Evolutionary conservation across 345 rosid species (phyloP).

Genomic region (Eucalyptus viminalis): DNA sequence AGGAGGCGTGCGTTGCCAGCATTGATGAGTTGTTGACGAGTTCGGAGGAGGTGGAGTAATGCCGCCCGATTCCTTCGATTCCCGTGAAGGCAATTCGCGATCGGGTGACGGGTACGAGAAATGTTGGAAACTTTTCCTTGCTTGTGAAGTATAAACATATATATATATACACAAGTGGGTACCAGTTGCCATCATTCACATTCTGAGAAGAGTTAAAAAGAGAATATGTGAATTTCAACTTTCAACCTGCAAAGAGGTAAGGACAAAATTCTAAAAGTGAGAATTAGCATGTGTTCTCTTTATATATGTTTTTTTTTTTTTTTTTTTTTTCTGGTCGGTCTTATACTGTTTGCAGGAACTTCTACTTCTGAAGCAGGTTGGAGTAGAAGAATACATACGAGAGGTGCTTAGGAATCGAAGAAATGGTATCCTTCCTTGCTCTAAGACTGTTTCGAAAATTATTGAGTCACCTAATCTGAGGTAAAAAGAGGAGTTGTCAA

Average conservation of each 20-base stretch:
- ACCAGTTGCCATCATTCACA: too few species aligned
- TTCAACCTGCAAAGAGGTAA: too few species aligned
- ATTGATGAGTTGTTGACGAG: rapidly evolving
- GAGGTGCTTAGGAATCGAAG: slow-evolving; percentile 29
- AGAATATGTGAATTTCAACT: too few species aligned
- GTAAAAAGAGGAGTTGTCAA: slow-evolving; percentile 48
- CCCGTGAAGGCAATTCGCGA: too few species aligned
- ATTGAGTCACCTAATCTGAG: slow-evolving; percentile 37
- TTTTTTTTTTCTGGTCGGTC: too few species aligned
- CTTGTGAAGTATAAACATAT: too few species aligned
- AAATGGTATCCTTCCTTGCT: slow-evolving; percentile 28
- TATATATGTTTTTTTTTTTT: too few species aligned
- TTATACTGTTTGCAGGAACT: background rate
- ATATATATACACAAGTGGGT: too few species aligned
- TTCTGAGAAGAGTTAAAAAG: too few species aligned
- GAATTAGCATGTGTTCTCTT: too few species aligned
- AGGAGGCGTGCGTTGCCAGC: background rate
- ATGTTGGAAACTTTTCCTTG: background rate
- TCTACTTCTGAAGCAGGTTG: slow-evolving; percentile 27
- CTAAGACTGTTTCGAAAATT: slow-evolving; percentile 27
- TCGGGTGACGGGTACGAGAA: background rate
- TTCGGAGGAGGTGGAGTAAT: background rate
- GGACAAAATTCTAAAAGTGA: too few species aligned
- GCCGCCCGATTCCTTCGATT: background rate
- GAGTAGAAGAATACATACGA: slow-evolving; percentile 22